phyloP scores from a whole-genome alignment of 345 rosid genomes.

The Erysimum cheiranthoides region DNA sequence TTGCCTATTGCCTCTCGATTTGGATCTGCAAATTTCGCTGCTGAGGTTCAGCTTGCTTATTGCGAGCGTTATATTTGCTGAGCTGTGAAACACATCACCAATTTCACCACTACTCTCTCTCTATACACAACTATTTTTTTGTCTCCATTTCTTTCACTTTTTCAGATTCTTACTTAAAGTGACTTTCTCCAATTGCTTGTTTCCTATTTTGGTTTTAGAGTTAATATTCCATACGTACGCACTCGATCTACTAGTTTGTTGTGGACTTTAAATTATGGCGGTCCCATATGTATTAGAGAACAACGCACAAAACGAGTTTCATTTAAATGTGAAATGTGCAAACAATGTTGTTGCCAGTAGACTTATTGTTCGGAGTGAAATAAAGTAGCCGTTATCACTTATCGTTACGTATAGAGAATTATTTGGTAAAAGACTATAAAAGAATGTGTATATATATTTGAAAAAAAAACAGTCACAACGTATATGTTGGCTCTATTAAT shows the following conservation, averaged over 20 bases:
- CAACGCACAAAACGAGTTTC: background rate
- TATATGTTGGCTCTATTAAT: background rate
- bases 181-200: conserved; percentile 17
- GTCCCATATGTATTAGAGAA: background rate
- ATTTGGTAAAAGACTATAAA: background rate
- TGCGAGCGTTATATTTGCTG: conserved; percentile 38
- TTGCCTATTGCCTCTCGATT: conserved; percentile 38
- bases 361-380: background rate
- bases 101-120: conserved; percentile 14
- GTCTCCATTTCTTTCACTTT: conserved; percentile 30
- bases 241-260: conserved; percentile 9
- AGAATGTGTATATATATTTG: background rate
- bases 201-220: conserved; percentile 29
- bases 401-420: background rate
- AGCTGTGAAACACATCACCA: conserved; percentile 37
- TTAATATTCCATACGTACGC: conserved; percentile 30
- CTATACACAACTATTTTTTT: conserved; percentile 28
- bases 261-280: conserved; percentile 13
- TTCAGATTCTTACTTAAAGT: conserved; percentile 31
- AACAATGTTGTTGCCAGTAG: background rate
- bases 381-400: background rate
- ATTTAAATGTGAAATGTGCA: background rate
- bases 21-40: conserved; percentile 40
- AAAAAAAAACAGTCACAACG: background rate
- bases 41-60: conserved; percentile 44